These are phyloP conservation scores for Pseudogymnoascus sp. DNA, from an alignment of 2,329 filamentous ascomycete species.

Conservation along the genomic window DNA sequence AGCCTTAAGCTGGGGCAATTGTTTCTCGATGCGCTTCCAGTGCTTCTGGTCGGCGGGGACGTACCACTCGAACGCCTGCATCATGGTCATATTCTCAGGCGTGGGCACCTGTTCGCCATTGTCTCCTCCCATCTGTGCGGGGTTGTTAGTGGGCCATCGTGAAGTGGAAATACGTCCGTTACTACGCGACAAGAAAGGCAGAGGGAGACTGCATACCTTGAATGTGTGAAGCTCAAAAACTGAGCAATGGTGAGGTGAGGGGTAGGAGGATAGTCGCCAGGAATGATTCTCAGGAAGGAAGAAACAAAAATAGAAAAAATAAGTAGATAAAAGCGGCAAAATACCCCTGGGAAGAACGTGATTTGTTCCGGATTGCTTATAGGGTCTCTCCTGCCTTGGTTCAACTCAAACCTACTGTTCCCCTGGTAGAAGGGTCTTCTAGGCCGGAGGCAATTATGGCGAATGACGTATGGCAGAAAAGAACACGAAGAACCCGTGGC, in stretches of 20 bases:
- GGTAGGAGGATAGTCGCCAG: background rate
- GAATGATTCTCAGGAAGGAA: background rate
- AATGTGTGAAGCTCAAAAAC: background rate
- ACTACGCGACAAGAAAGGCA: background rate
- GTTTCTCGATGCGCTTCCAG: conserved; percentile 49
- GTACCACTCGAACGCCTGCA: conserved; percentile 70
- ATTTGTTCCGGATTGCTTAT: background rate
- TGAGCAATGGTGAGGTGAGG: background rate
- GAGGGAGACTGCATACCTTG: background rate
- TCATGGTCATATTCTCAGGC: conserved; percentile 47
- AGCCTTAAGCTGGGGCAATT: conserved; percentile 46
- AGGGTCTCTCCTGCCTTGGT: conserved; percentile 5
- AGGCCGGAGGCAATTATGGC: background rate
- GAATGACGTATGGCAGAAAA: background rate
- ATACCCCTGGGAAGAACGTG: conserved; percentile 7
- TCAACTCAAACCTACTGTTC: background rate
- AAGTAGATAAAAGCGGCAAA: background rate
- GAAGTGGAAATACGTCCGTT: background rate
- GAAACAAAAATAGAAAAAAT: background rate
- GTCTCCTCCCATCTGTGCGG: conserved; percentile 8
- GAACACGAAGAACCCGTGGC: background rate
- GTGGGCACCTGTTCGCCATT: conserved; percentile 25
- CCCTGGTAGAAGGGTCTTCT: conserved; percentile 1
- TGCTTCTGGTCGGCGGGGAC: conserved; percentile 53
- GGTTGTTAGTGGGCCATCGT: background rate